phyloP scores from a whole-genome alignment of 768 basidiomycete species.

The Mycena capillaripes region DNA sequence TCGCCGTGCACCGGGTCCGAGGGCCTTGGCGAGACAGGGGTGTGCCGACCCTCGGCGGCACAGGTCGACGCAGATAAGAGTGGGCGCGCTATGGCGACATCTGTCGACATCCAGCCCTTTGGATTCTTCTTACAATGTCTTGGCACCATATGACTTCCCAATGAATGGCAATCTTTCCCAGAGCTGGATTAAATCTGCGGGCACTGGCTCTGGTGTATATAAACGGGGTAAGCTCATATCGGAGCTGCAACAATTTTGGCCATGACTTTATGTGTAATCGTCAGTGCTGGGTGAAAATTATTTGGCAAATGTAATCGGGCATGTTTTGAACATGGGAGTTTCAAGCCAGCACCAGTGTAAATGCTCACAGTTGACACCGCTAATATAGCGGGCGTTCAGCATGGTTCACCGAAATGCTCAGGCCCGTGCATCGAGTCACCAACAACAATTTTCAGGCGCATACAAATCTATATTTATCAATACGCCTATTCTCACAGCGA shows the following conservation, averaged over 20 bases:
- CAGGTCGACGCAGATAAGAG: too few relatives aligned
- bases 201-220: too few relatives aligned
- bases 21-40: too few relatives aligned
- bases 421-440: conserved; percentile 16
- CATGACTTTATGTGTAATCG: not conserved
- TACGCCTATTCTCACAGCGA: conserved; percentile 7
- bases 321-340: conserved; percentile 13
- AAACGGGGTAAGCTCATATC: too few relatives aligned
- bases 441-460: not conserved
- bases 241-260: not conserved
- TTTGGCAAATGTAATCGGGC: conserved; percentile 10
- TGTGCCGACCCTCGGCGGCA: too few relatives aligned
- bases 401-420: conserved; percentile 13
- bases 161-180: too few relatives aligned
- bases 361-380: conserved; percentile 15
- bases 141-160: too few relatives aligned
- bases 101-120: too few relatives aligned
- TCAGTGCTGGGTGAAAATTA: not conserved
- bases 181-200: too few relatives aligned
- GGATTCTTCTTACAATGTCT: too few relatives aligned
- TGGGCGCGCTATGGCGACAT: too few relatives aligned
- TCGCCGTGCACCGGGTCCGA: too few relatives aligned
- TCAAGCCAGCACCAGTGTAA: conserved; percentile 7
- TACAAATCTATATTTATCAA: not conserved
- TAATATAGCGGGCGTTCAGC: conserved; percentile 3